A percentile compares a stretch with the other conserved stretches of the same genome.
phyloP scores from a whole-genome alignment of 441 rosid genomes.

The Lepidium campestre region DNA sequence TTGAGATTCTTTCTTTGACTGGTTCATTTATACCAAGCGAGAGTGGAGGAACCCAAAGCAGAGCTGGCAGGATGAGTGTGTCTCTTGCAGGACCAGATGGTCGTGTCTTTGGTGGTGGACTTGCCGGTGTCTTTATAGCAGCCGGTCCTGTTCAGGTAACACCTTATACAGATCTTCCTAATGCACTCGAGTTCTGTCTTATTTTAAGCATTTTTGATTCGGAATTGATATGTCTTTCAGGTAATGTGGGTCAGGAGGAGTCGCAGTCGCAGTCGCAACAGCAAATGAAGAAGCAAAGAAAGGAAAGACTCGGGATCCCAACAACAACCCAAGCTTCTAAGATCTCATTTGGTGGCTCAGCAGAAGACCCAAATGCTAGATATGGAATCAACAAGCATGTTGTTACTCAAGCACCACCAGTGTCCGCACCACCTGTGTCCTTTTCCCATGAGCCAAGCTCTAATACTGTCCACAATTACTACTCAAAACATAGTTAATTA shows the following conservation, averaged over 20 bases:
- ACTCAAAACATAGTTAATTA: slow-evolving; percentile 21
- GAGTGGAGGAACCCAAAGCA: slow-evolving; percentile 69
- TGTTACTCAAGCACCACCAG: slow-evolving; percentile 16
- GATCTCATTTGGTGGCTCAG: slow-evolving; percentile 24
- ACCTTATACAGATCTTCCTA: neutral
- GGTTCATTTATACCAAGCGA: slow-evolving; percentile 80
- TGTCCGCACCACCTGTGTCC: slow-evolving; percentile 25
- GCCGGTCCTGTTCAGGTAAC: slow-evolving; percentile 96
- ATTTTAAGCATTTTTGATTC: neutral
- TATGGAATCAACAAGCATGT: slow-evolving; percentile 17
- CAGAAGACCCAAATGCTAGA: slow-evolving; percentile 25
- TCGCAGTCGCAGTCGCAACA: slow-evolving; percentile 2
- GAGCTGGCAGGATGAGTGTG: slow-evolving; percentile 94
- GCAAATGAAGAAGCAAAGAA: slow-evolving; percentile 22
- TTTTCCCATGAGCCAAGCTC: slow-evolving; percentile 19
- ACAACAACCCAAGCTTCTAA: slow-evolving; percentile 20
- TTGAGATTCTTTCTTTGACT: slow-evolving; percentile 90
- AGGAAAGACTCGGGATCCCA: slow-evolving; percentile 12
- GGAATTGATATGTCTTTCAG: neutral
- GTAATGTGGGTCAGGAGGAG: slow-evolving; percentile 24
- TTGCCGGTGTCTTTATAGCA: slow-evolving; percentile 85
- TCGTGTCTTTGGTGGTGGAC: slow-evolving; percentile 92
- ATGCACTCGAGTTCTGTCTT: neutral
- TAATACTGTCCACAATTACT: slow-evolving; percentile 6
- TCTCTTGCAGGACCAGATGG: slow-evolving; percentile 95